These are phyloP conservation scores for Lathyrus aphaca DNA, from an alignment of 306 rosid species.

Conservation along the genomic window DNA sequence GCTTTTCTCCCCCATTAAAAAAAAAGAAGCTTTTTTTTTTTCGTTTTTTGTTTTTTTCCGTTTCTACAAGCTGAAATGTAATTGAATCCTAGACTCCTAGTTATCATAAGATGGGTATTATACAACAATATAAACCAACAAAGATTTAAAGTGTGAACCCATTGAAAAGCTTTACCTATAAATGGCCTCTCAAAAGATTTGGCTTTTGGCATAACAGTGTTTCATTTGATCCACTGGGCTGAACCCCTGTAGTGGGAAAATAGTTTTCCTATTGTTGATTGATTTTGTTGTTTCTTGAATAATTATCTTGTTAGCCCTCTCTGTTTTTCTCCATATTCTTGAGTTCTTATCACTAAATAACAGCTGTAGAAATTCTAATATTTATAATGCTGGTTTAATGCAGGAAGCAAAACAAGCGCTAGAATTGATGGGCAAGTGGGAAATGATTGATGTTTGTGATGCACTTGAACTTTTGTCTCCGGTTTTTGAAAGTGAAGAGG, in stretches of 20 bases:
- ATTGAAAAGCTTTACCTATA: slow-evolving; percentile 1
- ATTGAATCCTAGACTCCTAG: not conserved
- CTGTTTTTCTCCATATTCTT: slow-evolving; percentile 9
- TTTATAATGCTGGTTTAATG: slow-evolving; percentile 38
- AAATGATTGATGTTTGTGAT: slow-evolving; percentile 94
- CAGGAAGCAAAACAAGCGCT: slow-evolving; percentile 99
- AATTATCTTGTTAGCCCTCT: not conserved
- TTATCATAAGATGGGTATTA: slow-evolving; percentile 10
- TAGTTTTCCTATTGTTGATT: not conserved
- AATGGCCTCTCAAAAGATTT: not conserved
- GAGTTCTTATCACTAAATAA: slow-evolving; percentile 13
- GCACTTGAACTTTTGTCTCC: slow-evolving; percentile 96
- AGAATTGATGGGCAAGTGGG: slow-evolving; percentile 92
- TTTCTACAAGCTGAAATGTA: too few species aligned
- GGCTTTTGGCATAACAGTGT: not conserved
- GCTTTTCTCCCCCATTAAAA: not conserved
- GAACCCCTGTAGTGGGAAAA: not conserved
- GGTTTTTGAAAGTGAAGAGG: slow-evolving; percentile 99
- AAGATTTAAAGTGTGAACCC: slow-evolving; percentile 10
- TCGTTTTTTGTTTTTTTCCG: too few species aligned
- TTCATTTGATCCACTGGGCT: slow-evolving; percentile 17
- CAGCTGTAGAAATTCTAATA: slow-evolving; percentile 13
- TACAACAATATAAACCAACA: not conserved
- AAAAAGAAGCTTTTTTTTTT: too few species aligned
- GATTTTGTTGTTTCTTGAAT: slow-evolving; percentile 31